A percentile compares a stretch with the other conserved stretches of the same genome.
Conservation (phyloP, 345 rosid genomes). For the Eucalyptus shirleyi region DNA sequence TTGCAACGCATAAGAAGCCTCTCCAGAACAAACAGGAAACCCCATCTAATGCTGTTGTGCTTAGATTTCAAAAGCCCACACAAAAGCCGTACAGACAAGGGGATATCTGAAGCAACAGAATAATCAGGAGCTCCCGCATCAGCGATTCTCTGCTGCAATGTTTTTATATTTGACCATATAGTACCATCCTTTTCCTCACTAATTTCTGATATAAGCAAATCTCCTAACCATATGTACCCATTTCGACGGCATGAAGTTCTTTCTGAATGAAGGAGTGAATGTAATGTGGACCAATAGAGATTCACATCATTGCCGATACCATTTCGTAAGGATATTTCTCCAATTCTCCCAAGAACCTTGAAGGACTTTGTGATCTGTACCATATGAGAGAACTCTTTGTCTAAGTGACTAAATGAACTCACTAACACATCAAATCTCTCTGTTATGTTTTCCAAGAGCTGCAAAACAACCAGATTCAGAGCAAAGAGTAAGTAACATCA, state of each 20-base stretch:
- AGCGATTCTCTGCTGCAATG: slow-evolving; percentile 57
- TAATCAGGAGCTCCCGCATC: slow-evolving; percentile 58
- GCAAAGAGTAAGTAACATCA: not conserved
- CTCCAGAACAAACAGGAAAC: slow-evolving; percentile 79
- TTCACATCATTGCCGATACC: slow-evolving; percentile 42
- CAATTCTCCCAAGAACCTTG: slow-evolving; percentile 51
- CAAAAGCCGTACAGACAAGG: slow-evolving; percentile 72
- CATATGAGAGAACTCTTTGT: slow-evolving; percentile 73
- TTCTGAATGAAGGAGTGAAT: slow-evolving; percentile 94
- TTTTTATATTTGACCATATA: slow-evolving; percentile 64
- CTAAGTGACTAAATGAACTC: slow-evolving; percentile 82
- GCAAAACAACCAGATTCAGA: slow-evolving; percentile 6
- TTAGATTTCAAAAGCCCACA: slow-evolving; percentile 94
- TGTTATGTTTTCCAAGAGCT: slow-evolving; percentile 75
- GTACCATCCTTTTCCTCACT: slow-evolving; percentile 47
- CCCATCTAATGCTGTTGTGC: slow-evolving; percentile 67
- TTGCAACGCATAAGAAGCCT: slow-evolving; percentile 96
- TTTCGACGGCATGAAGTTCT: slow-evolving; percentile 69
- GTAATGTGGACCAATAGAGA: slow-evolving; percentile 79
- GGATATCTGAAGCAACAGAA: slow-evolving; percentile 56
- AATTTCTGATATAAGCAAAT: slow-evolving; percentile 89
- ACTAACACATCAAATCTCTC: slow-evolving; percentile 76
- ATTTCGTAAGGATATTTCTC: slow-evolving; percentile 19
- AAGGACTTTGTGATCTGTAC: slow-evolving; percentile 65
- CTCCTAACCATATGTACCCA: slow-evolving; percentile 94